Evolutionary conservation across 2,329 filamentous ascomycete genomes (phyloP).

Genomic region (Akanthomyces muscarius): DNA sequence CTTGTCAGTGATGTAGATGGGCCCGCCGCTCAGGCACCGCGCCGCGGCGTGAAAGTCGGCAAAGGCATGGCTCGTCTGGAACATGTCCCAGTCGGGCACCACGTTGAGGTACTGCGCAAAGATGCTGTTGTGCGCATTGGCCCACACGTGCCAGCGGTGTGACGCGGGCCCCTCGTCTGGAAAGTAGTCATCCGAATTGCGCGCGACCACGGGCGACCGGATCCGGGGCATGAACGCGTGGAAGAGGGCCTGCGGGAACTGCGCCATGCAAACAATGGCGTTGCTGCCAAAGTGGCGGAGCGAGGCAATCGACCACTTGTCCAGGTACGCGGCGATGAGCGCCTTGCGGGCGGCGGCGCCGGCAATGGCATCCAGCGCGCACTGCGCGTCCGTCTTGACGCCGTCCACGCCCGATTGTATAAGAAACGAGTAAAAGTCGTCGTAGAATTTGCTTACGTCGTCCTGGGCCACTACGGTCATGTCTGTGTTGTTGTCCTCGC

Average conservation of each 20-base stretch:
- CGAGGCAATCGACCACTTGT: conserved; percentile 77
- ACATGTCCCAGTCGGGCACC: conserved; percentile 78
- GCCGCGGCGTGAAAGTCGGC: conserved; percentile 85
- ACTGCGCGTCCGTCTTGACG: conserved; percentile 92
- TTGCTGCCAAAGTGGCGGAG: conserved; percentile 73
- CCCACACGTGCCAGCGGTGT: conserved; percentile 93
- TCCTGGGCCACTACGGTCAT: conserved; percentile 71
- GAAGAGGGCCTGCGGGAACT: conserved; percentile 81
- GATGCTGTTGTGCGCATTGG: conserved; percentile 84
- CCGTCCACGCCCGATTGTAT: conserved; percentile 69
- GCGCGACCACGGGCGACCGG: conserved; percentile 67
- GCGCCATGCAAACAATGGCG: conserved; percentile 92
- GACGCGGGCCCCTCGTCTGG: conserved; percentile 67
- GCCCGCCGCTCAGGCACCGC: conserved; percentile 83
- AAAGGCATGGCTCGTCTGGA: conserved; percentile 62
- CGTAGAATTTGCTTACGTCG: conserved; percentile 73
- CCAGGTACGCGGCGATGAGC: conserved; percentile 72
- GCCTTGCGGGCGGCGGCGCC: conserved; percentile 65
- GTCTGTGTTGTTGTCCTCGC: conserved; percentile 43
- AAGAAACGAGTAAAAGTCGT: conserved; percentile 88
- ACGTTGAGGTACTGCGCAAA: conserved; percentile 82
- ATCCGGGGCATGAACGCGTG: conserved; percentile 76
- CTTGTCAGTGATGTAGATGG: conserved; percentile 89
- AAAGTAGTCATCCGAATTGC: conserved; percentile 92
- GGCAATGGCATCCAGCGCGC: conserved; percentile 73